These are phyloP conservation scores for Tranzscheliella williamsii DNA, from an alignment of 1,284 basidiomycete genomes.

Conservation along the genomic window DNA sequence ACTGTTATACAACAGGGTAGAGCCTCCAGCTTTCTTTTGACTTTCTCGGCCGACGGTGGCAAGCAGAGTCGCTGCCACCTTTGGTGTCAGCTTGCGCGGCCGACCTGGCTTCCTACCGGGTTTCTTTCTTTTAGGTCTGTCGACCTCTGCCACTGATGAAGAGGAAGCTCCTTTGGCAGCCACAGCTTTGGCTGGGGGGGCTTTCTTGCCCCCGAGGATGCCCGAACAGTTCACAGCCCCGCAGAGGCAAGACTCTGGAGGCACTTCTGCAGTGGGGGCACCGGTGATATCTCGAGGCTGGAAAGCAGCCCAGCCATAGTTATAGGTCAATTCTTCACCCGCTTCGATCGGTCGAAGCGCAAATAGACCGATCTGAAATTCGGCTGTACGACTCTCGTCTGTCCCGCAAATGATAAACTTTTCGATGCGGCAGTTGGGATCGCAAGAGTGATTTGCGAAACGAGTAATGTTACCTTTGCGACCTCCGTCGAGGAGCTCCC, in stretches of 20 bases:
- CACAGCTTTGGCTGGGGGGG: conserved; percentile 5
- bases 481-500: conserved; percentile 54
- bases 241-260: conserved; percentile 39
- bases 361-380: conserved; percentile 56
- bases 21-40: background rate
- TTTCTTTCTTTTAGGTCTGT: no score
- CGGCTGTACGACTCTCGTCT: conserved; percentile 45
- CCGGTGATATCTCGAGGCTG: conserved; percentile 41
- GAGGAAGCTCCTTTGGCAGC: conserved; percentile 2
- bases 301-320: conserved; percentile 55
- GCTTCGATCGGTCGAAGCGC: conserved; percentile 49
- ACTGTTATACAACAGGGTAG: background rate
- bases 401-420: conserved; percentile 55
- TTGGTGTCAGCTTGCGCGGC: background rate
- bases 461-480: conserved; percentile 54
- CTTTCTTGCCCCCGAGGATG: conserved; percentile 48
- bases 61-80: background rate
- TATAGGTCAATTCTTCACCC: conserved; percentile 57
- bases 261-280: conserved; percentile 14
- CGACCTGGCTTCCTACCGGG: conserved; percentile 8
- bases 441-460: conserved; percentile 57
- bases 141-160: no score
- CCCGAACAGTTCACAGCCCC: conserved; percentile 48
- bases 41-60: background rate
- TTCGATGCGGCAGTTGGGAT: conserved; percentile 54